Conservation (phyloP, 2,329 filamentous ascomycete genomes). For the Coniochaeta pulveracea region DNA sequence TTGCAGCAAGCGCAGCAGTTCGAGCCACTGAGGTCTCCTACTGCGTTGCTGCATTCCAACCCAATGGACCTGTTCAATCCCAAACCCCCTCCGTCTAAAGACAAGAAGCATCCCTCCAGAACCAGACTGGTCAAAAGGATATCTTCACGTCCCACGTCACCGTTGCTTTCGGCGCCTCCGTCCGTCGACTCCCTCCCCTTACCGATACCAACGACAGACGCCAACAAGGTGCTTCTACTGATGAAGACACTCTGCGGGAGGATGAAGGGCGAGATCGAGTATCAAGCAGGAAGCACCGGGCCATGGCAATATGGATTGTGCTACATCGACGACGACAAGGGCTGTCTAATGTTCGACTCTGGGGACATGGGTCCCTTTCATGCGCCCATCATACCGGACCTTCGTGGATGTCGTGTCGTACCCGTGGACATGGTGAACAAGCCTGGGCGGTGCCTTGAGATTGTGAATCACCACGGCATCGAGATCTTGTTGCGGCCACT, state of each 20-base stretch:
- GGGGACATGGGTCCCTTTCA: slow-evolving; percentile 55
- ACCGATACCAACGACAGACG: slow-evolving; percentile 53
- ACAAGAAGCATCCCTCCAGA: slow-evolving; percentile 32
- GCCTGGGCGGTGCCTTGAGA: slow-evolving; percentile 38
- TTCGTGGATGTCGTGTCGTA: slow-evolving; percentile 62
- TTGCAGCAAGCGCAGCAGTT: too few relatives aligned
- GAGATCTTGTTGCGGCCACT: slow-evolving; percentile 56
- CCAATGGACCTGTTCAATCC: slow-evolving; percentile 22
- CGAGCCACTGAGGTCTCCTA: too few relatives aligned
- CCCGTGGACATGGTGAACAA: slow-evolving; percentile 35
- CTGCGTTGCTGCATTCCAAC: too few relatives aligned
- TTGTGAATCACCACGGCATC: slow-evolving; percentile 40
- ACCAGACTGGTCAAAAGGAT: slow-evolving; percentile 44
- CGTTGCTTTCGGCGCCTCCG: slow-evolving; percentile 39
- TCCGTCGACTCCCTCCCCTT: slow-evolving; percentile 48
- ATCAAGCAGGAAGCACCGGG: slow-evolving; percentile 48
- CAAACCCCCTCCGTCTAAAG: slow-evolving; percentile 24
- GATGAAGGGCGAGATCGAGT: slow-evolving; percentile 71
- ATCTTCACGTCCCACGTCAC: slow-evolving; percentile 46
- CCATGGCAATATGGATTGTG: slow-evolving; percentile 63
- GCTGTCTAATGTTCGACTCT: slow-evolving; percentile 63
- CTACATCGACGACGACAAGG: slow-evolving; percentile 67
- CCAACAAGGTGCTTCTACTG: slow-evolving; percentile 59
- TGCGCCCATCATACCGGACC: slow-evolving; percentile 56
- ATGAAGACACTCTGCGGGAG: slow-evolving; percentile 70